A percentile compares a stretch with the other conserved stretches of the same genome.
These are phyloP conservation scores for Leccinum subgranulosum DNA, from an alignment of 768 basidiomycete genomes.

Conservation along the genomic window DNA sequence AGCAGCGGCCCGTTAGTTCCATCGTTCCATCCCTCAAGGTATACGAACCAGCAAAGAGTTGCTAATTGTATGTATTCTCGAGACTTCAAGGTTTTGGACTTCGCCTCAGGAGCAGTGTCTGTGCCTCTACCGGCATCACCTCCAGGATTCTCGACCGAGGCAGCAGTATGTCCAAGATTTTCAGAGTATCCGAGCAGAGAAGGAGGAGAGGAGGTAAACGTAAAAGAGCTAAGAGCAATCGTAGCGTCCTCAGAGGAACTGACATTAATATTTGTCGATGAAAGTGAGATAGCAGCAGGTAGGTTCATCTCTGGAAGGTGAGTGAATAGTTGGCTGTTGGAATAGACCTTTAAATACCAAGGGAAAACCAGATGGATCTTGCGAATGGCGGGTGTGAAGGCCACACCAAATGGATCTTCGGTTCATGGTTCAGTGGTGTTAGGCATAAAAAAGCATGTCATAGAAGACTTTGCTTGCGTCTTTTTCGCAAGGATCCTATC, in stretches of 20 bases:
- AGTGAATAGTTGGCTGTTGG: not conserved
- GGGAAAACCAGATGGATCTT: not conserved
- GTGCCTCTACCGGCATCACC: not conserved
- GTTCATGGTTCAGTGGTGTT: not conserved
- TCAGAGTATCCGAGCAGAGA: conserved; percentile 4
- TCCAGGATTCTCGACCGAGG: not conserved
- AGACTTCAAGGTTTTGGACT: conserved; percentile 5
- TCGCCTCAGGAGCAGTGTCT: conserved; percentile 2
- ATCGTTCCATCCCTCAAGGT: conserved; percentile 77
- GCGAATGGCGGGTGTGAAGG: not conserved
- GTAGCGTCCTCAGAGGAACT: not conserved
- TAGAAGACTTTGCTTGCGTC: not conserved
- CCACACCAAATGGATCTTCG: not conserved
- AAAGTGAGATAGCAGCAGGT: not conserved
- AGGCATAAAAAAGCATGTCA: not conserved
- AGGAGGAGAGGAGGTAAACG: not conserved
- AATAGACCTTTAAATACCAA: conserved; percentile 1
- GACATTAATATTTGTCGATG: not conserved
- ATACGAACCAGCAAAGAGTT: conserved; percentile 54
- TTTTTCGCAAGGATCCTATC: not conserved
- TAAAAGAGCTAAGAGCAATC: conserved; percentile 1
- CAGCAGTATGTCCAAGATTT: not conserved
- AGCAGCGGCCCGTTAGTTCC: conserved; percentile 71
- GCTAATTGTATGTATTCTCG: conserved; percentile 45
- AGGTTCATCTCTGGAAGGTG: conserved; percentile 1